Evolutionary conservation across 2,329 filamentous ascomycete genomes (phyloP), one percentile per base, ranked within the genome.

Genomic region (Sporothrix pallida): DNA sequence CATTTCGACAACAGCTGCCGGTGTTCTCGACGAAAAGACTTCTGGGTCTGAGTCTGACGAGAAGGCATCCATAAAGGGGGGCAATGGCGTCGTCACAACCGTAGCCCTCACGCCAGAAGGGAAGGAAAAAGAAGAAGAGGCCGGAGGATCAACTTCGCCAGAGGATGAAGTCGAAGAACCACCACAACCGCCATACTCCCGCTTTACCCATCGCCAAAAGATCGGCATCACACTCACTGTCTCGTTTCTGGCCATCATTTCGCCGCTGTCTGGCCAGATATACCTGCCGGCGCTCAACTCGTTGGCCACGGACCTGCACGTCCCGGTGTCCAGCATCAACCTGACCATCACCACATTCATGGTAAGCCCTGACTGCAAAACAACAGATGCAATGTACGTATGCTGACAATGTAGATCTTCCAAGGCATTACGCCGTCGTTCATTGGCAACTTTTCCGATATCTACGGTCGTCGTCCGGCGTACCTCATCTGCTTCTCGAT

Each of bases 391-490:
- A 13, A 7, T 1, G 3, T 13, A 23, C 6, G n/a, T 4, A 23
- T 26, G 31, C 26, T 68, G 20, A n/a, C n/a, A 0, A 6, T 1
- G 2, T 37, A 75, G 74, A 75, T 88, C 68, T 83, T 88, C 69
- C 86, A 88, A 81, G 86, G 83, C 44, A 77, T 89, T 3, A 83
- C 86, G 0, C 87, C 87, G 0, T 80, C 82, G 10, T 81, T 88
- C 74, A 81, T 86, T 20, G 86, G 84, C 15, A 83, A 84, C 72
- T 80, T 88, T 17, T 83, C 84, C 7, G 87, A 88, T 76, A 80
- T 78, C 31, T 77, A 81, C n/a, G 86, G 86, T 5, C 81, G 86
- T 8, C 82, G 86, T 1, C 85, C 85, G 0, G 83, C 83, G 1
- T 87, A 86, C 75, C 78, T 87, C 0, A 74, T 84, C 70, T 83